Conservation (phyloP, 2,329 filamentous ascomycete species). For the Claviceps pusilla region DNA sequence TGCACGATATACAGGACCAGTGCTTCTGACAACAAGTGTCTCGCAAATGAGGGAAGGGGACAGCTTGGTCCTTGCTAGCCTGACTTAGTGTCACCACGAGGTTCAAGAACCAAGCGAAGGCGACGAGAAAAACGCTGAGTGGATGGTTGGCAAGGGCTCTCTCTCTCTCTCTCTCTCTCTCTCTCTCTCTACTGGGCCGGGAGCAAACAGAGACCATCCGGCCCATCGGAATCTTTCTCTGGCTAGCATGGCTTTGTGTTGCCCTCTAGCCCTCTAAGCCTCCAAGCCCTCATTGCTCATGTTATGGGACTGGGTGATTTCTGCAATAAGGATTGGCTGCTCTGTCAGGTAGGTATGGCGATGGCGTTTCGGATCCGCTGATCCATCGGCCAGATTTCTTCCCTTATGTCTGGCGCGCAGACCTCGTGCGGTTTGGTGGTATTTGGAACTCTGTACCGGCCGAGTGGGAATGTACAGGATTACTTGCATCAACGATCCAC, state of each 20-base stretch:
- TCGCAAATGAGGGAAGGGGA: not conserved
- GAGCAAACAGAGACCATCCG: slow-evolving; percentile 1
- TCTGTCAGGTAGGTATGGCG: not conserved
- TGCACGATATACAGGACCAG: not conserved
- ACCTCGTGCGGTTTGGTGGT: not conserved
- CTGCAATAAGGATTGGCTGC: not conserved
- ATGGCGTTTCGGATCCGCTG: not conserved
- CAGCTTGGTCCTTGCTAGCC: not conserved
- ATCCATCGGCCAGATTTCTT: not conserved
- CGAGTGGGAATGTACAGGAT: slow-evolving; percentile 1
- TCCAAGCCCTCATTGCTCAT: not conserved
- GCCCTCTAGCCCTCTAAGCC: not conserved
- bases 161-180: too few relatives aligned
- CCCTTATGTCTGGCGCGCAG: not conserved
- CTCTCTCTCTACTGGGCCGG: not conserved
- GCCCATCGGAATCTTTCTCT: slow-evolving; percentile 1
- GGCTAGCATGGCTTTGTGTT: slow-evolving; percentile 1
- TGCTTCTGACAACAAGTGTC: not conserved
- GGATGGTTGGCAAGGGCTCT: not conserved
- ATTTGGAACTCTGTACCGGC: slow-evolving; percentile 1
- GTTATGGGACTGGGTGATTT: not conserved
- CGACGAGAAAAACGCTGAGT: not conserved
- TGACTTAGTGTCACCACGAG: not conserved
- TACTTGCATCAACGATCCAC: not conserved
- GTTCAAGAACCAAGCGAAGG: not conserved